Base-by-base conservation (phyloP, 1,284 basidiomycete species). In the Apiotrichum siamense region DNA sequence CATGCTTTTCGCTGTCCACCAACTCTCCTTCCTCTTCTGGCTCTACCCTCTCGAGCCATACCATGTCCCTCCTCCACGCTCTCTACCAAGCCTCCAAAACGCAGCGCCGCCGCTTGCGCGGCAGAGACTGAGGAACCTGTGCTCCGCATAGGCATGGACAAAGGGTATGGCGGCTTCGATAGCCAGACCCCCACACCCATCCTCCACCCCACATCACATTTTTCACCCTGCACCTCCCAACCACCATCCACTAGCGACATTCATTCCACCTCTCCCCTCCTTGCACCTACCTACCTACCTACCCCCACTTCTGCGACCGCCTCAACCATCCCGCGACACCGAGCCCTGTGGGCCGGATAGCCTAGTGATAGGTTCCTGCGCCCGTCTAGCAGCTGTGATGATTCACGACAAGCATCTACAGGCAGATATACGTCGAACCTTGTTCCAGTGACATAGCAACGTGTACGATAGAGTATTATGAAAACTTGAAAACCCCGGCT, bases 351-450 rank as follows among this genome's bases (percentile, higher is more conserved):
- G 29, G 39, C 31, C 40, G 52, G 47, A 46, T 52, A 60, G 70
- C 73, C 73, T 72, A 72, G 73, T 63, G 73, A 75, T 75, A 73
- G 73, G 73, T 73, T 75, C 72, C 61, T 69, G 63, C 58, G 63
- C 58, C 41, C 61, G 54, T 57, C 55, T 37, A 37, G 49, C 39
- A 42, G 37, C 53, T 55, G 57, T 53, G 49, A 31, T 25, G n/a
- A 43, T 32, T 43, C 25, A 46, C 32, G 47, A 44, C 33, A 15
- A n/a, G n/a, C n/a, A n/a, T n/a, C n/a, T n/a, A n/a, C 40, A 41
- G 20, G 15, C 40, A 24, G 18, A 24, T 41, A 21, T 12, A 24
- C n/a, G 40, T 23, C 20, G 20, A 38, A 7, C 18, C n/a, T n/a
- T n/a, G n/a, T n/a, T n/a, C n/a, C 15, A 31, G 9, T 31, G 7